Evolutionary conservation across 768 basidiomycete species (phyloP), one percentile per base, ranked within the genome.

Genomic region (Serendipita sp.): DNA sequence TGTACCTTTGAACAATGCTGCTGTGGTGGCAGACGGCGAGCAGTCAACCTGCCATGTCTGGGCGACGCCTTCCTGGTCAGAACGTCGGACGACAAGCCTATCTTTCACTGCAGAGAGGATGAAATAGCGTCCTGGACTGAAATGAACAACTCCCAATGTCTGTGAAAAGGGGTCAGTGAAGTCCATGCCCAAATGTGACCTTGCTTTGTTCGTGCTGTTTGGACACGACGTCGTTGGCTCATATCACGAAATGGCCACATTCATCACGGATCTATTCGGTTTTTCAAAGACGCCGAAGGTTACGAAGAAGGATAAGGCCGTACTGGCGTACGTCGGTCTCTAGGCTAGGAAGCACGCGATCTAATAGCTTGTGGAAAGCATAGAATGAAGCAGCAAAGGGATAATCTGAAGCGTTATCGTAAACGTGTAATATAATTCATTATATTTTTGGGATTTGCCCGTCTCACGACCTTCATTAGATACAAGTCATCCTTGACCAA

Each of bases 341-440:
- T 13, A 53, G 45, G 63, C 66, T 38, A 30, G n/a, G 41, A 44
- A 51, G 10, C 8, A 54, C 69, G 63, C 63, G 44, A 69, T 44
- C 10, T 45, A 64, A 60, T 45, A 56, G 67, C 67, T 66, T 68
- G 32, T 46, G 15, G 45, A 24, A 67, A 64, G 63, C 71, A 35
- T 73, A 97, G 95, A 72, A 81, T 99, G 69, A 98, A 99, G 75
- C 74, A 96, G 53, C 96, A 99, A 74, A 81, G 96, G 38, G 96
- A 99, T 76, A 97, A 94, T 74, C 76, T 99, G 67, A 88, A 83
- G 73, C 90, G 94, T 73, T 99, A 98, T 72, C 96, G 95, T 81
- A 91, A 86, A 78, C 87, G 87, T 81, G 95, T 90, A 65, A 34
- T 60, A 24, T 65, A 30, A 45, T 24, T 46, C 24, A 24, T 24